Base-by-base conservation (phyloP, 1,284 basidiomycete species). In the Lentinus polychrous region DNA sequence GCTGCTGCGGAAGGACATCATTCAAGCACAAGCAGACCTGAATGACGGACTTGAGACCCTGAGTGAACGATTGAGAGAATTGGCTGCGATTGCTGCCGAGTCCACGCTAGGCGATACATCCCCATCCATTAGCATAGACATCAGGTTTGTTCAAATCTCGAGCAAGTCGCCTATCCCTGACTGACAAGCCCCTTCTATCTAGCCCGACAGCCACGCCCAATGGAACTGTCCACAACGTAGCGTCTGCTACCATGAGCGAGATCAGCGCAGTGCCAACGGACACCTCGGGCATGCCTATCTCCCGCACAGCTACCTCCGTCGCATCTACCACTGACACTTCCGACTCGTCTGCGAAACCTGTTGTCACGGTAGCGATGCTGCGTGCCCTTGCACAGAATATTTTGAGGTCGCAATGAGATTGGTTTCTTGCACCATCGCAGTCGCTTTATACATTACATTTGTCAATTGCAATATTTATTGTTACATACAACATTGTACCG, bases 331-430 rank as follows among this genome's bases (percentile, higher is more conserved):
- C 59, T 7, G 54, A 57, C 8, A 54, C 52, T 18, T 38, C 49
- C 4, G 57, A 59, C 38, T 60, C 58, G 24, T 50, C 56, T 3
- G 53, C 56, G 27, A 58, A 64, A 40, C 61, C 70, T 4, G 56
- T 68, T 14, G 73, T 86, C 17, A 86, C 83, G 1, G 67, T 78
- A 22, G 76, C 78, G n/a, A 86, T 86, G 84, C 63, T 86, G 39
- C 76, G 81, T 43, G 78, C 79, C 1, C 60, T 86, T 53, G 79
- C 83, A 23, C 74, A 70, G 51, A 75, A 81, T 58, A 64, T 86
- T 46, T 76, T 81, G 56, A 71, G 72, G 58, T 45, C 51, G n/a
- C 39, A 31, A 23, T 48, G 42, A 48, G 18, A 22, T 20, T 33
- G 31, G 24, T 22, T 27, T 27, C 10, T 27, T 27, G 27, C 4